phyloP scores from a whole-genome alignment of 352 stramenopile species.

The Phytophthora tentaculata region DNA sequence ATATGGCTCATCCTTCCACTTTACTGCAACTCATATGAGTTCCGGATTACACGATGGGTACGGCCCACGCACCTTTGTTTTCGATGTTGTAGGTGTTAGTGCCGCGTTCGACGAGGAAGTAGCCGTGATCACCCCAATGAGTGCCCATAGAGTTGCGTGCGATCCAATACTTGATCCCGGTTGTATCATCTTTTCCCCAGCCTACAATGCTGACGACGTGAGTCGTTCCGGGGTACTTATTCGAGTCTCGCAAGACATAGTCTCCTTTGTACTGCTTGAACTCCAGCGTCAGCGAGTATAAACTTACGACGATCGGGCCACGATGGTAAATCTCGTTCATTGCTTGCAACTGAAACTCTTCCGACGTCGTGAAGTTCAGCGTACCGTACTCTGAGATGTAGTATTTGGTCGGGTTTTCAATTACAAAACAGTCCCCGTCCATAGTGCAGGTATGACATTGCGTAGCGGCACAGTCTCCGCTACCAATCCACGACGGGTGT shows the following conservation, averaged over 20 bases:
- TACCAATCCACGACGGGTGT: conserved; percentile 74
- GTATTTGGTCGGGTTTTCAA: conserved; percentile 63
- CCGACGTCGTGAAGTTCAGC: conserved; percentile 63
- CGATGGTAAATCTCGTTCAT: conserved; percentile 97
- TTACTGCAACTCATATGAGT: not conserved
- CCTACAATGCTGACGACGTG: conserved; percentile 95
- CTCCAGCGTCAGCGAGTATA: conserved; percentile 78
- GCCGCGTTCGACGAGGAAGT: conserved; percentile 69
- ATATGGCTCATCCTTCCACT: too few species aligned
- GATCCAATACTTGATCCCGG: conserved; percentile 94
- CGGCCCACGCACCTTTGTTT: conserved; percentile 69
- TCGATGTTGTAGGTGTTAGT: conserved; percentile 77
- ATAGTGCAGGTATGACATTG: conserved; percentile 69
- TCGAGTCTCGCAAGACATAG: conserved; percentile 83
- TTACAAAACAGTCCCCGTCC: conserved; percentile 57
- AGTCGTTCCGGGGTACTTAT: conserved; percentile 65
- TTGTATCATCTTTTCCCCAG: conserved; percentile 87
- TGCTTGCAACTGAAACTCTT: conserved; percentile 70
- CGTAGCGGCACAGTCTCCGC: conserved; percentile 48
- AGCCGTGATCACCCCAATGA: conserved; percentile 71
- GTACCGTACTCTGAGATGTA: conserved; percentile 75
- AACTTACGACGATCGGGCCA: conserved; percentile 93
- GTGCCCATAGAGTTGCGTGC: conserved; percentile 92
- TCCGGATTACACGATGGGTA: conserved; percentile 57
- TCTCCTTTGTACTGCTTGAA: conserved; percentile 90